phyloP scores from a whole-genome alignment of 495 filamentous ascomycete species.

The Cercophora scortea region DNA sequence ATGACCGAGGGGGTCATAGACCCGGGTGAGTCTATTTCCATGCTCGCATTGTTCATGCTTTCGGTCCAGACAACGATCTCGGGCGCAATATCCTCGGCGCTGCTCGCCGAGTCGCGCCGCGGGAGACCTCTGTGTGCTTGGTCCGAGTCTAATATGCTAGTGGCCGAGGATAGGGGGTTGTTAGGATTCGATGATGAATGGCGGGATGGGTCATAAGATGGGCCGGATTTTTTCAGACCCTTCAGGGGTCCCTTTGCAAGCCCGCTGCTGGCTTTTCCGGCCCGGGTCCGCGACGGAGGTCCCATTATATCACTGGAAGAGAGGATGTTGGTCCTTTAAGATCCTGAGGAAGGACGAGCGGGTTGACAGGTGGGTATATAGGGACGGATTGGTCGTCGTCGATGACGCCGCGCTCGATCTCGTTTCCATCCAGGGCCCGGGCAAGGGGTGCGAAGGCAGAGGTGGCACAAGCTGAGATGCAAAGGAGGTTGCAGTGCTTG shows the following conservation, averaged over 20 bases:
- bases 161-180: background rate
- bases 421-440: conserved; percentile 7
- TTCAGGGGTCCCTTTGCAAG: conserved; percentile 13
- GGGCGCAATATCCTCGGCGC: conserved; percentile 22
- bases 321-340: background rate
- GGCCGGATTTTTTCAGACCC: conserved; percentile 10
- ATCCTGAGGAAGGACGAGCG: background rate
- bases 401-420: conserved; percentile 14
- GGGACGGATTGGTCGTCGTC: conserved; percentile 5
- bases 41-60: conserved; percentile 20
- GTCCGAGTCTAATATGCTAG: background rate
- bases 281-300: conserved; percentile 13
- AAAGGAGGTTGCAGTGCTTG: background rate
- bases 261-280: conserved; percentile 11
- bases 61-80: conserved; percentile 33
- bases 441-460: background rate
- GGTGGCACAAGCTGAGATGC: conserved; percentile 1
- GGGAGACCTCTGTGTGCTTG: too few relatives aligned
- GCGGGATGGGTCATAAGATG: background rate
- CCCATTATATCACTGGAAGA: conserved; percentile 22
- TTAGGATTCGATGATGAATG: background rate
- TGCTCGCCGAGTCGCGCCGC: background rate
- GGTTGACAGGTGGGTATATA: background rate
- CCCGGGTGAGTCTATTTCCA: conserved; percentile 1
- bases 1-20: too few relatives aligned